Conservation (phyloP, 352 stramenopile species). For the Pythium biforme region DNA sequence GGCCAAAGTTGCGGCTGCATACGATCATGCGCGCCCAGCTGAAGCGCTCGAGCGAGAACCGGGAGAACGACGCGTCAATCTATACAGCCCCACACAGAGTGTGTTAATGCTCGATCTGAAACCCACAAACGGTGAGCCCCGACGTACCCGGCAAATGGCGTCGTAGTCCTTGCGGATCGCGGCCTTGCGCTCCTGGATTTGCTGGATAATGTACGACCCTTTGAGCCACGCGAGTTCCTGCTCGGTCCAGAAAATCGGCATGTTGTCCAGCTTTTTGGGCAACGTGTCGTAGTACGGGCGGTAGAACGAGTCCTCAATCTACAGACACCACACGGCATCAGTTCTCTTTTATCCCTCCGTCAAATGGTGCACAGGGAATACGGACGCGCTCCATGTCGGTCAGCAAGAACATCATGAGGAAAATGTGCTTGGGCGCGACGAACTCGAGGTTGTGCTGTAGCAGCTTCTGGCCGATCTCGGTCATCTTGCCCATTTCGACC, state of each 20-base stretch:
- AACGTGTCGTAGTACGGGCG: slow-evolving; percentile 98
- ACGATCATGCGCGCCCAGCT: slow-evolving; percentile 99
- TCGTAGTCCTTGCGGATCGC: slow-evolving; percentile 98
- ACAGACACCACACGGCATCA: neutral
- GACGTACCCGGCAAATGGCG: slow-evolving; percentile 85
- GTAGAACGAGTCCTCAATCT: slow-evolving; percentile 83
- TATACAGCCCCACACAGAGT: slow-evolving; percentile 12
- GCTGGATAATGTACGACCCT: slow-evolving; percentile 90
- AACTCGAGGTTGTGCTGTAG: slow-evolving; percentile 93
- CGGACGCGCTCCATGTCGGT: slow-evolving; percentile 92
- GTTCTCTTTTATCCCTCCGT: too few species aligned
- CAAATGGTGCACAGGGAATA: slow-evolving; percentile 8
- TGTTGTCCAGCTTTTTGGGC: slow-evolving; percentile 94
- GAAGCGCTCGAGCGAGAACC: slow-evolving; percentile 97
- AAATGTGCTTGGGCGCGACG: slow-evolving; percentile 99
- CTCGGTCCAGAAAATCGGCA: slow-evolving; percentile 99
- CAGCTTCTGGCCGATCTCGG: slow-evolving; percentile 93
- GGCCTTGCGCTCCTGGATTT: slow-evolving; percentile 95
- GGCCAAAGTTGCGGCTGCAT: slow-evolving; percentile 98
- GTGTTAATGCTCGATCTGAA: neutral
- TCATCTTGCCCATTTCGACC: slow-evolving; percentile 99
- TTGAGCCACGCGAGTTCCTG: slow-evolving; percentile 92
- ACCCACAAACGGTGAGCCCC: neutral
- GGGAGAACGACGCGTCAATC: slow-evolving; percentile 88
- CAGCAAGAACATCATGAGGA: slow-evolving; percentile 98